Conservation (phyloP, 1,284 basidiomycete species). For the Farysia itapuensis region DNA sequence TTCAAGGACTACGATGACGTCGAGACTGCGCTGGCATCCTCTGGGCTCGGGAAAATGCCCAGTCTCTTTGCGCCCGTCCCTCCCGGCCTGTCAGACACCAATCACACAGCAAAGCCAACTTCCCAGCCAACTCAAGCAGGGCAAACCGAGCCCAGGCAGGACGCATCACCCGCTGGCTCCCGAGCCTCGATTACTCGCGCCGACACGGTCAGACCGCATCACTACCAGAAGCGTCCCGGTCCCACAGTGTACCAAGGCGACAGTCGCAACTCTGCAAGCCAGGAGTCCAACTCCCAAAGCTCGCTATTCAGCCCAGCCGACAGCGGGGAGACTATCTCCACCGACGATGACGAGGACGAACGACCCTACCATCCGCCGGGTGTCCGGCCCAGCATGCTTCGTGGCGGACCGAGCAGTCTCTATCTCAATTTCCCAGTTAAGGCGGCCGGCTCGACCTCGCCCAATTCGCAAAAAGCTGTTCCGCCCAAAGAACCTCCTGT, state of each 20-base stretch:
- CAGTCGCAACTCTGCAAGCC: constrained; percentile 20
- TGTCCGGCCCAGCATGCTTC: constrained; percentile 39
- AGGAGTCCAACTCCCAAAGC: constrained; percentile 30
- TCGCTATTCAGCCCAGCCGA: constrained; percentile 41
- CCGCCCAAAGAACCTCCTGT: constrained; percentile 20
- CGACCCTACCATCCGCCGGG: constrained; percentile 33
- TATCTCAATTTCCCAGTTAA: constrained; percentile 35
- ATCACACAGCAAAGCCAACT: constrained; percentile 8
- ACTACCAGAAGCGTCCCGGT: constrained; percentile 33
- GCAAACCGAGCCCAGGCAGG: neutral
- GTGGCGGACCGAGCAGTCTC: constrained; percentile 32
- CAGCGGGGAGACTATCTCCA: constrained; percentile 41
- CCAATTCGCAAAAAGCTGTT: constrained; percentile 7
- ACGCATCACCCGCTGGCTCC: neutral
- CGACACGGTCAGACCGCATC: constrained; percentile 33
- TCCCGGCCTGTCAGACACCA: constrained; percentile 25
- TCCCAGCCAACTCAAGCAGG: constrained; percentile 16
- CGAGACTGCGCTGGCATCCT: constrained; percentile 33
- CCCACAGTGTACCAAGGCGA: constrained; percentile 23
- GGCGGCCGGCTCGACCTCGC: constrained; percentile 11
- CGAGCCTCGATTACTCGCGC: constrained; percentile 29
- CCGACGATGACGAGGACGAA: constrained; percentile 48
- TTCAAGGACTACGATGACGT: constrained; percentile 47
- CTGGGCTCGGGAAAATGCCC: constrained; percentile 28
- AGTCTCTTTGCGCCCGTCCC: constrained; percentile 39